Conservation (phyloP, 2,329 filamentous ascomycete genomes). For the Leptodontidium sp. region DNA sequence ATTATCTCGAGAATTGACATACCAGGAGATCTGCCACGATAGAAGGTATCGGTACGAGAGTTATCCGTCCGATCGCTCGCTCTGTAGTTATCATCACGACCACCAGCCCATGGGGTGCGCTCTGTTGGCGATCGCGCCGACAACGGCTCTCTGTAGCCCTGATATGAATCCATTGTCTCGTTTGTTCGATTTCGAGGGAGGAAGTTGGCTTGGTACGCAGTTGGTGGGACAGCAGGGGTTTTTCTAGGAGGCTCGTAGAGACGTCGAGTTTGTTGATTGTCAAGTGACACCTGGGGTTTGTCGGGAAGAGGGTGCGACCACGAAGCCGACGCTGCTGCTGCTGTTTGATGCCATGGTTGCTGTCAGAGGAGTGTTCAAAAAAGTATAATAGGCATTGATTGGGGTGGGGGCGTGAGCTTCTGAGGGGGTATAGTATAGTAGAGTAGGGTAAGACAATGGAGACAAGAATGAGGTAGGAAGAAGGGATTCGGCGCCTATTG, state of each 20-base stretch:
- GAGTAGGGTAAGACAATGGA: constrained; percentile 28
- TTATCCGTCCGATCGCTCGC: constrained; percentile 49
- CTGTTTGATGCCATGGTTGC: constrained; percentile 50
- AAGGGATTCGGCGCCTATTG: constrained; percentile 35
- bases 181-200: constrained; percentile 13
- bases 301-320: constrained; percentile 37
- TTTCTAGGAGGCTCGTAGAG: constrained; percentile 35
- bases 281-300: constrained; percentile 46
- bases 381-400: constrained; percentile 34
- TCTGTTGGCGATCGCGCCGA: constrained; percentile 46
- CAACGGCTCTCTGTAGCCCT: constrained; percentile 44
- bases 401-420: constrained; percentile 22
- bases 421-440: constrained; percentile 20
- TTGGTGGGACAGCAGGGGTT: constrained; percentile 30
- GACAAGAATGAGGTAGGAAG: constrained; percentile 36
- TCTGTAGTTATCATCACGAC: constrained; percentile 46
- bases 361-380: constrained; percentile 48
- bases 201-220: constrained; percentile 12
- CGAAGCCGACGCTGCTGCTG: constrained; percentile 38
- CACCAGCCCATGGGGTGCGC: constrained; percentile 45
- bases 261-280: constrained; percentile 39
- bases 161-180: constrained; percentile 44
- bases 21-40: constrained; percentile 76
- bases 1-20: constrained; percentile 49
- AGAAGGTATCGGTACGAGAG: constrained; percentile 63